phyloP scores from a whole-genome alignment of 441 rosid species.

The Capsella rubella region DNA sequence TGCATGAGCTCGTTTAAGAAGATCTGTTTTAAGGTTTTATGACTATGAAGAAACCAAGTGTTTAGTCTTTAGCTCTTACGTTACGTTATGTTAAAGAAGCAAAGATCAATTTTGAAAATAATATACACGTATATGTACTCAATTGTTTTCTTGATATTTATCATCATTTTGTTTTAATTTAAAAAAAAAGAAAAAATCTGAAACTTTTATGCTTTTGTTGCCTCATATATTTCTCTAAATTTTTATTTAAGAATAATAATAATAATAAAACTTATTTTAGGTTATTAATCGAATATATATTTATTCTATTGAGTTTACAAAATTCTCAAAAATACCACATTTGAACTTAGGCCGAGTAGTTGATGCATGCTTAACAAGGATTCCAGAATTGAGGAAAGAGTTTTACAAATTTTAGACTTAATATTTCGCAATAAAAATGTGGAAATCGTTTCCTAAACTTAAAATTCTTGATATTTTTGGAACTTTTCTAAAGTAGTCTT shows the following conservation, averaged over 20 bases:
- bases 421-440: neutral
- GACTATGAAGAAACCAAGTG: slow-evolving; percentile 35
- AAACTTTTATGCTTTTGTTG: neutral
- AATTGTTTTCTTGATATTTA: slow-evolving; percentile 10
- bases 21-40: neutral
- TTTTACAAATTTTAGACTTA: neutral
- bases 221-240: neutral
- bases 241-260: no score
- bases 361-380: no score
- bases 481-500: neutral
- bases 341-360: no score
- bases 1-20: neutral
- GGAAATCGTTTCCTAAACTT: neutral
- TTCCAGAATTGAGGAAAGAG: neutral
- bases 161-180: neutral
- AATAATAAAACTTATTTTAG: neutral
- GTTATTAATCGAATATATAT: neutral
- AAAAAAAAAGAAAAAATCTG: neutral
- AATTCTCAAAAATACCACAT: neutral
- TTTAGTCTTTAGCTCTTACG: slow-evolving; percentile 20
- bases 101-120: slow-evolving; percentile 28
- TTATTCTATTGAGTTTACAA: neutral
- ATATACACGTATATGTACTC: neutral
- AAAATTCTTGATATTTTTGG: no score
- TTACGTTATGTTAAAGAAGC: slow-evolving; percentile 17